Conservation (phyloP, 1,284 basidiomycete genomes). For the Rugosomyces carneus region DNA sequence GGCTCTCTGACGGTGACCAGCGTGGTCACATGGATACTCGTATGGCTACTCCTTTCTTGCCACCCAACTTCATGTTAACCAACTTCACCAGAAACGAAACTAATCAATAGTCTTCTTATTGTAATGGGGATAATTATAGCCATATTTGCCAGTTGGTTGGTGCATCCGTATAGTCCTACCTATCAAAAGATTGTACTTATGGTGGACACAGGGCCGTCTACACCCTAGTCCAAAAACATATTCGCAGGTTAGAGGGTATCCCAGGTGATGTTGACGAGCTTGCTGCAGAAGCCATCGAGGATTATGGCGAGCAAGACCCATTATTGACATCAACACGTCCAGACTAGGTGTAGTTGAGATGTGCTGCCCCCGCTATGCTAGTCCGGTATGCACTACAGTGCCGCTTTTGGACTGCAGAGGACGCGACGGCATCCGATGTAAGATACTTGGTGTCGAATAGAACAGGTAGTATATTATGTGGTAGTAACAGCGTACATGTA, state of each 20-base stretch:
- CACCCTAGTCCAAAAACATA: slow-evolving; percentile 53
- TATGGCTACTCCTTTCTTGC: slow-evolving; percentile 26
- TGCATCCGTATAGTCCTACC: slow-evolving; percentile 13
- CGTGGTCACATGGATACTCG: slow-evolving; percentile 70
- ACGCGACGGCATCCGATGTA: too few species aligned
- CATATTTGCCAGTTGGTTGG: slow-evolving; percentile 60
- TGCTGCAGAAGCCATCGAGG: slow-evolving; percentile 58
- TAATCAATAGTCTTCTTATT: slow-evolving; percentile 57
- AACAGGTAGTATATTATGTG: slow-evolving; percentile 1
- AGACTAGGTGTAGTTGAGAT: not conserved
- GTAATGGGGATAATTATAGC: slow-evolving; percentile 52
- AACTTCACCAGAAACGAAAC: slow-evolving; percentile 45
- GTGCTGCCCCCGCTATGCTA: not conserved
- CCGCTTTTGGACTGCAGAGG: too few species aligned
- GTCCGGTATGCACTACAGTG: too few species aligned
- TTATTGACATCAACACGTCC: slow-evolving; percentile 34
- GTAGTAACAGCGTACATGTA: not conserved
- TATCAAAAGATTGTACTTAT: not conserved
- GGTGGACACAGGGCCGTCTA: slow-evolving; percentile 45
- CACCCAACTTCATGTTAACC: slow-evolving; percentile 4
- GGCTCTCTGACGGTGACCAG: slow-evolving; percentile 70
- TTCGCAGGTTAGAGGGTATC: slow-evolving; percentile 46
- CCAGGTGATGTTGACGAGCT: slow-evolving; percentile 47
- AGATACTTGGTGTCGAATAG: too few species aligned
- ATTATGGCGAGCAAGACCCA: slow-evolving; percentile 57